Conservation (phyloP, 345 rosid genomes). For the Bretschneidera sinensis region DNA sequence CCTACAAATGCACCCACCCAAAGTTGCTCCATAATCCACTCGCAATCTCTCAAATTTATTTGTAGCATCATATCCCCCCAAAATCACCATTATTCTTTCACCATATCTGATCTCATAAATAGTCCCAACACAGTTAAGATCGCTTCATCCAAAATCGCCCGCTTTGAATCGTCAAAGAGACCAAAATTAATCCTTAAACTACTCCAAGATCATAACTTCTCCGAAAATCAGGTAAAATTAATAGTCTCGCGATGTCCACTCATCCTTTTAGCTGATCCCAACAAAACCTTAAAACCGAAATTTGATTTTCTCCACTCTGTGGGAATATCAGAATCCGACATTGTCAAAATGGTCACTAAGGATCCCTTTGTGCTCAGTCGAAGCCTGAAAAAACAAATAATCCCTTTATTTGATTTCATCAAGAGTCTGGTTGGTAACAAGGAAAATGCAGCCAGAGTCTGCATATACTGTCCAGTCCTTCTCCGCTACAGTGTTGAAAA, state of each 20-base stretch:
- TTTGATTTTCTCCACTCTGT: neutral
- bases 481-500: neutral
- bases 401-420: neutral
- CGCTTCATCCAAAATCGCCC: neutral
- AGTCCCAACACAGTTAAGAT: neutral
- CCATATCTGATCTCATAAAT: neutral
- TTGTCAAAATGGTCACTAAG: neutral
- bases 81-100: neutral
- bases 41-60: neutral
- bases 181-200: neutral
- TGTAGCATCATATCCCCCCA: neutral
- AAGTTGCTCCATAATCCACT: neutral
- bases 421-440: neutral
- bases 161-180: neutral
- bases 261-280: neutral
- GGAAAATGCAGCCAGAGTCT: neutral
- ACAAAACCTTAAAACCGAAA: conserved; percentile 1
- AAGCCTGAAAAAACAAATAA: neutral
- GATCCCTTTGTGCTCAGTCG: neutral
- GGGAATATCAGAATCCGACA: neutral
- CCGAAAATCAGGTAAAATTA: neutral
- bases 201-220: neutral
- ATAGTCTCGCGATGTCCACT: neutral
- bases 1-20: neutral
- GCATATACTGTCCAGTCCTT: neutral